Conservation (phyloP, 768 basidiomycete species). For the Lyophyllum shimeji region DNA sequence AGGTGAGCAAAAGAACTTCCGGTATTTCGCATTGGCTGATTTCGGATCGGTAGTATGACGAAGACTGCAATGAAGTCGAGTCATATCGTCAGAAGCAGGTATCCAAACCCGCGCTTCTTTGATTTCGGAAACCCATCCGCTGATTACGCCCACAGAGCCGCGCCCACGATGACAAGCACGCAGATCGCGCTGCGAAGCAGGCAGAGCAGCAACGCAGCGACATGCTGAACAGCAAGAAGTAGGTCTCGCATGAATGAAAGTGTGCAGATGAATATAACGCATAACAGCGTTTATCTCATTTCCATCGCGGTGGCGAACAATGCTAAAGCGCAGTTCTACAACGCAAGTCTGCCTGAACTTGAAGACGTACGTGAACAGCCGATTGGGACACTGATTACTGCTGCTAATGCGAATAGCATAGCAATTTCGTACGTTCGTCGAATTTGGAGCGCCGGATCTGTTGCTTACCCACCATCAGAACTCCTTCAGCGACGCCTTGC, state of each 20-base stretch:
- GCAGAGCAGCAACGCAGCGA: slow-evolving; percentile 74
- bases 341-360: slow-evolving; percentile 63
- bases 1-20: slow-evolving; percentile 35
- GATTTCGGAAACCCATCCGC: slow-evolving; percentile 1
- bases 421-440: slow-evolving; percentile 60
- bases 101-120: slow-evolving; percentile 15
- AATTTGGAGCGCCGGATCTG: not conserved
- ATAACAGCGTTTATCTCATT: slow-evolving; percentile 63
- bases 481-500: slow-evolving; percentile 66
- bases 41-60: slow-evolving; percentile 60
- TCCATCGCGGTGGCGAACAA: slow-evolving; percentile 69
- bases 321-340: slow-evolving; percentile 69
- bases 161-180: slow-evolving; percentile 71
- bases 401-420: slow-evolving; percentile 28
- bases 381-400: not conserved
- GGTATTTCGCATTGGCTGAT: slow-evolving; percentile 22
- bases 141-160: slow-evolving; percentile 46
- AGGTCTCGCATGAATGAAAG: slow-evolving; percentile 7
- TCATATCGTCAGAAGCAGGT: slow-evolving; percentile 80
- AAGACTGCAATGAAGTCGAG: slow-evolving; percentile 74
- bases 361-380: slow-evolving; percentile 59
- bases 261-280: not conserved
- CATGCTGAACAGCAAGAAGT: slow-evolving; percentile 87
- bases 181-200: slow-evolving; percentile 71
- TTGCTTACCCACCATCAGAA: slow-evolving; percentile 45